Evolutionary conservation across 1,284 basidiomycete species (phyloP), one percentile per base, ranked within the genome.

Genomic region (Phylloboletellus chloephorus): DNA sequence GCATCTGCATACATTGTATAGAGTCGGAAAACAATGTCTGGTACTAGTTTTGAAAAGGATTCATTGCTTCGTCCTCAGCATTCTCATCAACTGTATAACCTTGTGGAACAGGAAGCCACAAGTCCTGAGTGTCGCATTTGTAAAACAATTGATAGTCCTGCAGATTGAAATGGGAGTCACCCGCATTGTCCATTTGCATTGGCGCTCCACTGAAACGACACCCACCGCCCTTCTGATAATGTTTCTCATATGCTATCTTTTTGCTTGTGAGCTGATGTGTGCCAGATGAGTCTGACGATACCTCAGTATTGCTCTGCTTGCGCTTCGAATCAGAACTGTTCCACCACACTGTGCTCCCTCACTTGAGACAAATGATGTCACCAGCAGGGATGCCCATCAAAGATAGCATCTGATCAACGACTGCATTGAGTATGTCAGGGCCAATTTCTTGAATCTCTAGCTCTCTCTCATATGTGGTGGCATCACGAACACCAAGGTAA

Each of bases 341-440:
- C 46, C 47, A 53, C 51, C 51, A 56, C 0, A 4, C 8, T 0
- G 15, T 6, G 20, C 35, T 24, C 5, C 33, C 47, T 4, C 41
- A 40, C 12, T 52, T 55, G 20, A 55, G 25, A 9, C 6, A 22
- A n/a, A 53, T 37, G 0, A 47, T 43, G 19, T 56, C 45, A 6
- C 47, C 47, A 0, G 11, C 11, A 12, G 22, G 15, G 4, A 55
- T 32, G 0, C 43, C 39, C 5, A 44, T 19, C 1, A 6, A 17
- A 0, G 7, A 0, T 0, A 53, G 20, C 0, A 10, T n/a, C 7
- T 47, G 24, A 7, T 52, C 28, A 13, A 32, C n/a, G 0, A 49
- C 19, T 0, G 43, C 17, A 0, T 21, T 3, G 7, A 55, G 37
- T 6, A 55, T 46, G 20, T 56, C 44, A 7, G 36, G 49, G 1